Percentiles rank a stretch among this genome's conserved stretches.
phyloP scores from a whole-genome alignment of 176 grass and related monocot species.

The Carex cristatella region DNA sequence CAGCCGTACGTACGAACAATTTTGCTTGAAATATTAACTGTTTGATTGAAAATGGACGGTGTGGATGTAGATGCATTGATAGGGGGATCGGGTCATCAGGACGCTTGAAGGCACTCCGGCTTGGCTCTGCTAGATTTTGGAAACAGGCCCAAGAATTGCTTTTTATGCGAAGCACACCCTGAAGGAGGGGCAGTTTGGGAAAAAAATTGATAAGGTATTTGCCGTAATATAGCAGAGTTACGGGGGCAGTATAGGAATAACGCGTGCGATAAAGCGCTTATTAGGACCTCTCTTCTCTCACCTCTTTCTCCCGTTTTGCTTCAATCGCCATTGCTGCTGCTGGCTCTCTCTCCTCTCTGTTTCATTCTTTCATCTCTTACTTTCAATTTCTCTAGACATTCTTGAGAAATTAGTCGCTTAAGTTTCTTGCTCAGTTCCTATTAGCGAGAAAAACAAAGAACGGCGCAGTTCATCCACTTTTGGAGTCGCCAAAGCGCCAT shows the following conservation, averaged over 20 bases:
- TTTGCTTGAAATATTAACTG: neutral
- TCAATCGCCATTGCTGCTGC: constrained; percentile 40
- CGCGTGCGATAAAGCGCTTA: constrained; percentile 41
- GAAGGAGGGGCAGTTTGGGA: constrained; percentile 5
- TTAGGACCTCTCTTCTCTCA: constrained; percentile 30
- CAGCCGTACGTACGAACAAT: neutral
- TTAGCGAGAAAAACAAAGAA: neutral
- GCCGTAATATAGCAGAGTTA: neutral
- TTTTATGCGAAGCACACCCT: constrained; percentile 17
- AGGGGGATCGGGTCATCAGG: neutral
- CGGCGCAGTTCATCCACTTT: constrained; percentile 24
- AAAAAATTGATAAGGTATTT: constrained; percentile 14
- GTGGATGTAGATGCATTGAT: neutral
- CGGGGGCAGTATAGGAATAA: constrained; percentile 31
- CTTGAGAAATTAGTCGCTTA: constrained; percentile 13
- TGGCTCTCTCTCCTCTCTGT: constrained; percentile 8
- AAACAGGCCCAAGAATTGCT: neutral
- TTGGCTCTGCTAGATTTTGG: neutral
- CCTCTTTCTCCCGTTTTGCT: neutral
- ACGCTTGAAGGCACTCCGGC: neutral
- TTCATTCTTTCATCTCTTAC: constrained; percentile 27
- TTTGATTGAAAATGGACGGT: neutral
- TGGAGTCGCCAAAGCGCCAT: constrained; percentile 14
- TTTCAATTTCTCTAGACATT: constrained; percentile 15
- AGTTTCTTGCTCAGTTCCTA: neutral